Evolutionary conservation across 257 asterid species (phyloP), one percentile per base, ranked within the genome.

Genomic region (Solanum chmielewskii): DNA sequence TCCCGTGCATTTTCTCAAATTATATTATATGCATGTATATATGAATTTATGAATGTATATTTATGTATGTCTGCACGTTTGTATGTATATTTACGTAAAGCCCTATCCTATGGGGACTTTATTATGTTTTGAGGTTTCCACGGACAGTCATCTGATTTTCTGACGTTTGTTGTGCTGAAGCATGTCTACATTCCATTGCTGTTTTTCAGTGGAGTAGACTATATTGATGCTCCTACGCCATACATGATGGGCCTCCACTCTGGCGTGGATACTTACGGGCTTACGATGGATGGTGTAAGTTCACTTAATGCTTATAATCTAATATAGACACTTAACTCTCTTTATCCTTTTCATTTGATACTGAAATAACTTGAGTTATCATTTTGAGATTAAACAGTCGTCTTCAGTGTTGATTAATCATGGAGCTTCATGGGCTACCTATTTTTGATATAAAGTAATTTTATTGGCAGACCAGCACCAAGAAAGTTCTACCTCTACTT

Each of bases 171-270:
- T 92, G 90, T 94, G 91, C 95, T 95, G 98, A 92, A 97, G 99
- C 99, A 97, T 93, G 99, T 97, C 93, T 97, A 97, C 98, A 97
- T 97, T 92, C 99, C 99, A 37, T 92, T 97, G 70, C 98, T 97
- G 91, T 97, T 97, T 94, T 97, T 95, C 96, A 97, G 98, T 92
- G 99, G 99, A 94, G 99, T 97, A 87, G 99, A 97, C 94, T 97
- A 97, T 89, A 97, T 97, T 91, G 99, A 95, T 93, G 99, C 99
- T 90, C 99, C 99, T 86, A 97, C 99, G 21, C 99, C 99, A 33
- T 97, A 97, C 89, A 97, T 97, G 99, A 97, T 97, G 99, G 99
- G 99, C 83, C 99, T 97, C 91, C 99, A 97, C 92, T 97, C 99
- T 25, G 98, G 93, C 44, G 99, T 97, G 89, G 98, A 97, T 89